Conservation (phyloP, 202 grass and related monocot genomes). For the Digitaria exilis region DNA sequence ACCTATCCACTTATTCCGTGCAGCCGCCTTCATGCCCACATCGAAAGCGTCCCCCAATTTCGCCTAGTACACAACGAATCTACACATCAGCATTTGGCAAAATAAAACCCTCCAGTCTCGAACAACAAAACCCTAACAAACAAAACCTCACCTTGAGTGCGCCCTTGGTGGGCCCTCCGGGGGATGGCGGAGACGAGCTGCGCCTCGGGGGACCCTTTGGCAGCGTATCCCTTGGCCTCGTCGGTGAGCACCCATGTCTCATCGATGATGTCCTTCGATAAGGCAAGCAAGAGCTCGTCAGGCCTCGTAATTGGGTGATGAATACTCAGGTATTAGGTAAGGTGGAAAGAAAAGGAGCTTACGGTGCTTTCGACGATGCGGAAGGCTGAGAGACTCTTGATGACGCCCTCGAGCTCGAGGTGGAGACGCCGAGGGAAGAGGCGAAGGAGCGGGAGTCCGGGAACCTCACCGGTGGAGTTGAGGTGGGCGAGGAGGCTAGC, state of each 20-base stretch:
- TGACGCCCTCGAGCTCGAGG: conserved; percentile 70
- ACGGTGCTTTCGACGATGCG: conserved; percentile 65
- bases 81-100: conserved; percentile 6
- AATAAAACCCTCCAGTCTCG: neutral
- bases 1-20: conserved; percentile 72
- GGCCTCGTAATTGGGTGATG: neutral
- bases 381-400: conserved; percentile 88
- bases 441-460: conserved; percentile 71
- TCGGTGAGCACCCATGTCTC: conserved; percentile 68
- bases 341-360: neutral
- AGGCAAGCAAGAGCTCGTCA: neutral
- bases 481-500: conserved; percentile 63
- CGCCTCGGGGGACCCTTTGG: conserved; percentile 70
- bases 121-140: neutral
- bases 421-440: conserved; percentile 63
- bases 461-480: conserved; percentile 55
- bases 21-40: conserved; percentile 59
- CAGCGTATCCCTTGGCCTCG: conserved; percentile 75
- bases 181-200: conserved; percentile 72
- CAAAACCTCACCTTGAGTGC: conserved; percentile 62
- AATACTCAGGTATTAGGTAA: neutral
- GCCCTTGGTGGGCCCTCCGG: conserved; percentile 58
- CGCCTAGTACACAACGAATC: conserved; percentile 40
- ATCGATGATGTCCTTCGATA: conserved; percentile 51
- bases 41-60: conserved; percentile 56